Conservation (phyloP, 805 yeast genomes). For the Lachancea lanzarotensis region DNA sequence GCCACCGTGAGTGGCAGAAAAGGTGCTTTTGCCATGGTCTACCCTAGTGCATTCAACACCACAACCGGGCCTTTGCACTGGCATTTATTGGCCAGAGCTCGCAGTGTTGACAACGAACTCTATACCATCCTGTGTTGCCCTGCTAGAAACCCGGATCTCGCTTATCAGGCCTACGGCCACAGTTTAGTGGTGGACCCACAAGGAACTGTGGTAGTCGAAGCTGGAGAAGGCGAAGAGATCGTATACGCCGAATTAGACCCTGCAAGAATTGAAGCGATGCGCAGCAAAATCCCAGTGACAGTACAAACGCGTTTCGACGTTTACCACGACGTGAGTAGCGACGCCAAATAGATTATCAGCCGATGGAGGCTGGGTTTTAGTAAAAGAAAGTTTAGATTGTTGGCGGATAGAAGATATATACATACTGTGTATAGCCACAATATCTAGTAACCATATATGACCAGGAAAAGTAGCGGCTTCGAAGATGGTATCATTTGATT, state of each 20-base stretch:
- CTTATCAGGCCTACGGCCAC: constrained; percentile 64
- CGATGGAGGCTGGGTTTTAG: not conserved
- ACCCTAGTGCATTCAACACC: constrained; percentile 81
- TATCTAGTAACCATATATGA: not conserved
- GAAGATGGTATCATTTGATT: constrained; percentile 20
- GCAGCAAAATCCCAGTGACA: constrained; percentile 63
- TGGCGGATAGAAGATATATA: not conserved
- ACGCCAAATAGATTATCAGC: not conserved
- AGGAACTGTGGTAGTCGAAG: constrained; percentile 59
- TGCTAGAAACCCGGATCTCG: constrained; percentile 60
- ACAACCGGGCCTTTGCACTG: constrained; percentile 81
- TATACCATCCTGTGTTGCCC: constrained; percentile 81
- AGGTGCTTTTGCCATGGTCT: constrained; percentile 67
- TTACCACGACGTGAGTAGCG: constrained; percentile 28
- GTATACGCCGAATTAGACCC: constrained; percentile 70
- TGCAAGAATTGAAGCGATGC: constrained; percentile 45
- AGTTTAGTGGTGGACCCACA: constrained; percentile 57
- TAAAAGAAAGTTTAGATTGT: not conserved
- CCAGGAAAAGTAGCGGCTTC: not conserved
- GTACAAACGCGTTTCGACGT: constrained; percentile 68
- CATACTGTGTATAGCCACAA: not conserved
- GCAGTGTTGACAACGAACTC: constrained; percentile 71
- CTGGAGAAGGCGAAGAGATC: constrained; percentile 73
- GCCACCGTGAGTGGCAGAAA: constrained; percentile 63
- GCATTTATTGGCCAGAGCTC: constrained; percentile 65